Conservation (phyloP, 345 rosid species). For the Capsella bursapastoris region DNA sequence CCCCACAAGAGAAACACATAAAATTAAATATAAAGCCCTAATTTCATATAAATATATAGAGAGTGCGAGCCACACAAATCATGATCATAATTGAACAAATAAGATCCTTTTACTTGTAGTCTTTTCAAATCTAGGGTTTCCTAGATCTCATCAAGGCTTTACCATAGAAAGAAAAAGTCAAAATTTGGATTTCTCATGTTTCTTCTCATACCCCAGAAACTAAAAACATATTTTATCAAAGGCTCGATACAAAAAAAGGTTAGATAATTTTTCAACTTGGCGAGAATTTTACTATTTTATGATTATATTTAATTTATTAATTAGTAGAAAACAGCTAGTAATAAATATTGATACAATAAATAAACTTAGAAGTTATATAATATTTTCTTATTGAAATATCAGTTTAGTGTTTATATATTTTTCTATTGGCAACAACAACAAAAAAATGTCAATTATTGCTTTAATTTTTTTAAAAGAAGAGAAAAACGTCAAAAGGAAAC, state of each 20-base stretch:
- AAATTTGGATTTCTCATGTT: constrained; percentile 39
- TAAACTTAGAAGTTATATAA: background rate
- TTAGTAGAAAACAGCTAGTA: background rate
- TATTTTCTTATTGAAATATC: background rate
- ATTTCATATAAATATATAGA: constrained; percentile 14
- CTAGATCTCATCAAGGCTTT: constrained; percentile 42
- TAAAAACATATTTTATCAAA: constrained; percentile 19
- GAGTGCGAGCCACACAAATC: constrained; percentile 42
- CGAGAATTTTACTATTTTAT: background rate
- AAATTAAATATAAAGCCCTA: constrained; percentile 5
- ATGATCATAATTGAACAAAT: constrained; percentile 32
- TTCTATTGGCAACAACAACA: background rate
- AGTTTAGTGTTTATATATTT: background rate
- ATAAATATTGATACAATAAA: background rate
- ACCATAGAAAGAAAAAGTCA: constrained; percentile 29
- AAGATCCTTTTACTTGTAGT: constrained; percentile 38
- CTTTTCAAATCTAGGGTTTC: constrained; percentile 46
- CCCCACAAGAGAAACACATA: constrained; percentile 39
- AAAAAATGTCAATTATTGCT: background rate
- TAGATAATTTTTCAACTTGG: background rate
- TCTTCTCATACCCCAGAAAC: constrained; percentile 22
- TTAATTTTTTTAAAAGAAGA: background rate
- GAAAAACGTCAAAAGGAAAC: background rate
- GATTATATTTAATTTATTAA: background rate
- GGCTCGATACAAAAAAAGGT: background rate